A percentile compares a stretch with the other conserved stretches of the same genome.
phyloP scores from a whole-genome alignment of 306 rosid genomes.

The Albizia julibrissin region DNA sequence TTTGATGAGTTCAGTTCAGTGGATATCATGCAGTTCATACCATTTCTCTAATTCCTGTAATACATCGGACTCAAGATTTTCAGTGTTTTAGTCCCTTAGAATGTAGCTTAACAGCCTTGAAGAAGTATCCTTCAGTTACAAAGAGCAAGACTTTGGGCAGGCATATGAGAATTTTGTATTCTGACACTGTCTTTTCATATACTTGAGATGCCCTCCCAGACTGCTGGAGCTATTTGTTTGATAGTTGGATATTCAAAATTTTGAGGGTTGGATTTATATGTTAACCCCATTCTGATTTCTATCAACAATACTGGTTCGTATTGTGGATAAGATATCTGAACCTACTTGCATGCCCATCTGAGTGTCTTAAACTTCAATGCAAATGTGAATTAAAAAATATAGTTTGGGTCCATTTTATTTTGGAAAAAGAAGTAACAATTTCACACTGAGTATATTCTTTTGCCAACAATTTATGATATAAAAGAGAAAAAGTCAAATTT shows the following conservation, averaged over 20 bases:
- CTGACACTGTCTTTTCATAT: neutral
- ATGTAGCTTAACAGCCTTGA: neutral
- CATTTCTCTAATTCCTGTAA: neutral
- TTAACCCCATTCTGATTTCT: neutral
- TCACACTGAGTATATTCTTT: neutral
- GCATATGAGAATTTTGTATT: neutral
- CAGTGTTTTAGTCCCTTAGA: neutral
- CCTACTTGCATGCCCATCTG: neutral
- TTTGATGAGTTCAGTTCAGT: neutral
- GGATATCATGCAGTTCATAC: neutral
- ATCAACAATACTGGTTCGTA: neutral
- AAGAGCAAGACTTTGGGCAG: neutral
- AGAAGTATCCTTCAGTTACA: neutral
- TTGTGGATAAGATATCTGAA: neutral
- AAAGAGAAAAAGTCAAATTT: too few relatives aligned
- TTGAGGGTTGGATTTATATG: neutral
- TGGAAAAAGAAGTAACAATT: neutral
- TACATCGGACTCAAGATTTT: neutral
- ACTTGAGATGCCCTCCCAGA: neutral
- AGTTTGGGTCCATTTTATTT: neutral
- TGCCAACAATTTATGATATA: neutral
- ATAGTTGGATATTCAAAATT: neutral
- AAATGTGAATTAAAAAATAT: neutral
- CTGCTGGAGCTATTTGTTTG: neutral
- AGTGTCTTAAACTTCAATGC: neutral